These are phyloP conservation scores for Nyctanthes arbortristis DNA, from an alignment of 257 asterid genomes.

Conservation along the genomic window DNA sequence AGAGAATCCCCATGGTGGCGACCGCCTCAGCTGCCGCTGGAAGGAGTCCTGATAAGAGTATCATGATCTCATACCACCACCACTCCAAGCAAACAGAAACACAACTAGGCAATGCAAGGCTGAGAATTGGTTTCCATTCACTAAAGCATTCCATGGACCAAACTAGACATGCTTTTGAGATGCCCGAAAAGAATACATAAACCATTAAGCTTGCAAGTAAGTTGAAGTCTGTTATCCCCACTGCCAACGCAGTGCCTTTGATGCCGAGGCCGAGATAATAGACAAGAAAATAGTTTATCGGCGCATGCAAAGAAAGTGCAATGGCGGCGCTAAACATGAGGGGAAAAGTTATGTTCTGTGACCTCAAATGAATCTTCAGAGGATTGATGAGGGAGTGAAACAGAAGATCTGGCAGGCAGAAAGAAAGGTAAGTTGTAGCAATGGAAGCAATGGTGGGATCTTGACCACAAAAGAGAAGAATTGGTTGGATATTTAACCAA, in stretches of 20 bases:
- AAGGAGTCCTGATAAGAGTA: conserved; percentile 55
- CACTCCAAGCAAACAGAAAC: conserved; percentile 53
- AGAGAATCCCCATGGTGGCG: conserved; percentile 64
- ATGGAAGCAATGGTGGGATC: conserved; percentile 52
- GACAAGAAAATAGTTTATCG: conserved; percentile 42
- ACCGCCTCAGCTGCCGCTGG: conserved; percentile 47
- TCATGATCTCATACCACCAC: conserved; percentile 74
- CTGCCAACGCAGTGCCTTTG: conserved; percentile 51
- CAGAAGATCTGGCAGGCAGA: conserved; percentile 56
- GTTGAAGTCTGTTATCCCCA: conserved; percentile 34
- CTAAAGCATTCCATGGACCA: conserved; percentile 27
- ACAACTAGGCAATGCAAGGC: conserved; percentile 51
- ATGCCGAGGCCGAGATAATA: conserved; percentile 44
- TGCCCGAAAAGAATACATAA: conserved; percentile 20
- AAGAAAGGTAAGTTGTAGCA: conserved; percentile 54
- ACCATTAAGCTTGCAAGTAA: conserved; percentile 31
- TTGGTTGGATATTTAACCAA: conserved; percentile 63
- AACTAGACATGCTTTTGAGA: conserved; percentile 31
- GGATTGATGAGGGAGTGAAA: conserved; percentile 60
- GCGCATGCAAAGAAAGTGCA: conserved; percentile 52
- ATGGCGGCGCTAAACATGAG: conserved; percentile 43
- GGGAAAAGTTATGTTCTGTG: conserved; percentile 61
- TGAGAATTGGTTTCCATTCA: conserved; percentile 44
- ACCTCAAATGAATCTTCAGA: conserved; percentile 47
- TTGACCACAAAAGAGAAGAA: conserved; percentile 49